Evolutionary conservation across 345 rosid species (phyloP).

Genomic region (Eucalyptus virginea): DNA sequence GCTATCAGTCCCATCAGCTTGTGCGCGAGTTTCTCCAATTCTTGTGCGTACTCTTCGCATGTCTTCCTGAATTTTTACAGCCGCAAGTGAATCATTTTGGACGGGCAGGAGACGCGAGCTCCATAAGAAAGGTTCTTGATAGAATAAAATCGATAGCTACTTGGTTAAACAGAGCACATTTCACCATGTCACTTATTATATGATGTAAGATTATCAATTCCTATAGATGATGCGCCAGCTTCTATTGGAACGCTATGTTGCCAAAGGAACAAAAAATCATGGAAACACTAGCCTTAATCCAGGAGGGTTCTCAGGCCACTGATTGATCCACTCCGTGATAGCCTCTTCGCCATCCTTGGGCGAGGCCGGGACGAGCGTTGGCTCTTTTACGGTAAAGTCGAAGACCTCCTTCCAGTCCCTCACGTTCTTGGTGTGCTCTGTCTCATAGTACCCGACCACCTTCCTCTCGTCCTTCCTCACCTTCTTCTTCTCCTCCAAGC

Average conservation of each 20-base stretch:
- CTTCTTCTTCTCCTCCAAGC: conserved; percentile 35
- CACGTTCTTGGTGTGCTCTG: conserved; percentile 54
- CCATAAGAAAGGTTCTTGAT: not conserved
- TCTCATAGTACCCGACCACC: conserved; percentile 44
- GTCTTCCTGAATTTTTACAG: conserved; percentile 15
- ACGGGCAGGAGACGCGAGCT: not conserved
- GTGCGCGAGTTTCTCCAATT: conserved; percentile 33
- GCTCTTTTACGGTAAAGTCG: conserved; percentile 32
- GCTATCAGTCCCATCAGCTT: conserved; percentile 37
- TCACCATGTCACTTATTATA: not conserved
- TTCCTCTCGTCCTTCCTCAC: conserved; percentile 34
- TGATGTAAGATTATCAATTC: not conserved
- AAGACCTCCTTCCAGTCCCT: conserved; percentile 69
- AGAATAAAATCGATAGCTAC: not conserved
- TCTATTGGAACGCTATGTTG: not conserved
- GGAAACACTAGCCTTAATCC: conserved; percentile 21
- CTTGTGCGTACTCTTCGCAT: conserved; percentile 32
- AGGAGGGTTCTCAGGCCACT: conserved; percentile 45
- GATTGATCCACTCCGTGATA: conserved; percentile 19
- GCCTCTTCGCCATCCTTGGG: conserved; percentile 14
- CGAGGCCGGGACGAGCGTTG: conserved; percentile 36
- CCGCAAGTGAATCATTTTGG: not conserved
- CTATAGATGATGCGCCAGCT: not conserved
- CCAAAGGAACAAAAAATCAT: not conserved
- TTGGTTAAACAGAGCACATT: not conserved